These are phyloP conservation scores for Lathyrus oleraceus DNA, from an alignment of 306 rosid genomes.

Conservation along the genomic window DNA sequence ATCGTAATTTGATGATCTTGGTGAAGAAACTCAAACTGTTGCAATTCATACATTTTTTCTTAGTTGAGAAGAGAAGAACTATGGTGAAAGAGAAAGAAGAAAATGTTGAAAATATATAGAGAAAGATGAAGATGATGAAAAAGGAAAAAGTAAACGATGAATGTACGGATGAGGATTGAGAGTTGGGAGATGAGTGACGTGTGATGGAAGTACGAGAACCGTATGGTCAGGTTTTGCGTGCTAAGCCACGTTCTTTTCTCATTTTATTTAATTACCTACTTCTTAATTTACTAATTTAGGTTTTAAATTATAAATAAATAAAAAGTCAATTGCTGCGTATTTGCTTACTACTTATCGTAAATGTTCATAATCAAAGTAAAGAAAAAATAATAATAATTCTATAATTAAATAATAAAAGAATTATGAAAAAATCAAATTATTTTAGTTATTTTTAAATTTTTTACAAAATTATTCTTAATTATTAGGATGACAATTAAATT, in stretches of 20 bases:
- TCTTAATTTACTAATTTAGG: neutral
- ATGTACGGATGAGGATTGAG: slow-evolving; percentile 22
- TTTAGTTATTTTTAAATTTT: too few relatives aligned
- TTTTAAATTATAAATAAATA: too few relatives aligned
- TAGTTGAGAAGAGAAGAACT: neutral
- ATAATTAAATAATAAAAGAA: too few relatives aligned
- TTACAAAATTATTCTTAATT: too few relatives aligned
- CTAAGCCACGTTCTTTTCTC: slow-evolving; percentile 10
- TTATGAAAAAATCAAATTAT: too few relatives aligned
- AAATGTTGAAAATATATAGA: neutral
- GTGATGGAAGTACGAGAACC: slow-evolving; percentile 1
- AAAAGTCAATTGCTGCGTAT: neutral
- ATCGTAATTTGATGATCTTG: slow-evolving; percentile 12
- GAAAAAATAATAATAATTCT: too few relatives aligned
- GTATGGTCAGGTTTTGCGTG: slow-evolving; percentile 28
- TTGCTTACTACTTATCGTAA: too few relatives aligned
- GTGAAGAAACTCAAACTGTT: slow-evolving; percentile 2
- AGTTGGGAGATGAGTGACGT: neutral
- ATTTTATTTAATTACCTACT: neutral
- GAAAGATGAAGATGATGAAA: neutral
- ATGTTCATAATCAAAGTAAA: too few relatives aligned
- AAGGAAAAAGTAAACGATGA: neutral
- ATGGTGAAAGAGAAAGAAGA: slow-evolving; percentile 15
- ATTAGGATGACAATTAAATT: too few relatives aligned
- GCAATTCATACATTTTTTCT: slow-evolving; percentile 25